A percentile compares a stretch with the other conserved stretches of the same genome.
Conservation (phyloP, 2,329 filamentous ascomycete species). For the Aspergillus candidus region DNA sequence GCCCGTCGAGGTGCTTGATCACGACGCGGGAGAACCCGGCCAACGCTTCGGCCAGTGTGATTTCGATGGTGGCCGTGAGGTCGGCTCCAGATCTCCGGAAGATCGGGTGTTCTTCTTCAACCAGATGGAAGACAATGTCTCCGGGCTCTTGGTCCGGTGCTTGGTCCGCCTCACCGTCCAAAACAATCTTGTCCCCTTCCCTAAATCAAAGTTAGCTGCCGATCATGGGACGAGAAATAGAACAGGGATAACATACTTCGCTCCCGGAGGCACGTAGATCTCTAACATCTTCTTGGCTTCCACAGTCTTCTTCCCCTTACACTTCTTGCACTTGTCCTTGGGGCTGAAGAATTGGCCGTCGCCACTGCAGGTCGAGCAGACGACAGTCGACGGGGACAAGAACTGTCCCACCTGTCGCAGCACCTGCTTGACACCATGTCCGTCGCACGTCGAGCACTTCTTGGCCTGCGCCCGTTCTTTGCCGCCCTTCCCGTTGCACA, state of each 20-base stretch:
- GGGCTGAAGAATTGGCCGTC: slow-evolving; percentile 85
- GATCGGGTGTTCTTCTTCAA: slow-evolving; percentile 71
- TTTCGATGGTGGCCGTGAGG: slow-evolving; percentile 70
- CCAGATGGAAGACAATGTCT: slow-evolving; percentile 84
- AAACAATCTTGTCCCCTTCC: slow-evolving; percentile 78
- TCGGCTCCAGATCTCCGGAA: slow-evolving; percentile 83
- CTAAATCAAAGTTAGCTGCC: slow-evolving; percentile 23
- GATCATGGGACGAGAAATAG: slow-evolving; percentile 3
- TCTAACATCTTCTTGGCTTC: slow-evolving; percentile 92
- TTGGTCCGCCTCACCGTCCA: slow-evolving; percentile 93
- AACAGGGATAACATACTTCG: slow-evolving; percentile 45
- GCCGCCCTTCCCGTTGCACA: slow-evolving; percentile 82
- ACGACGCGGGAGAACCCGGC: slow-evolving; percentile 87
- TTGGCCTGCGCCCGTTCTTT: slow-evolving; percentile 86
- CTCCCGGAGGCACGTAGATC: slow-evolving; percentile 88
- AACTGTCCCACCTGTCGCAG: slow-evolving; percentile 81
- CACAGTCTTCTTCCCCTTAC: slow-evolving; percentile 83
- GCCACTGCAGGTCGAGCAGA: slow-evolving; percentile 78
- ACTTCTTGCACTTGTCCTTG: slow-evolving; percentile 98
- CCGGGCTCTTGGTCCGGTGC: slow-evolving; percentile 81
- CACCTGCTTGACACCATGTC: slow-evolving; percentile 67
- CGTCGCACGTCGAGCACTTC: slow-evolving; percentile 77
- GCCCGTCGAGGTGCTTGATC: slow-evolving; percentile 84
- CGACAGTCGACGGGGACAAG: slow-evolving; percentile 69
- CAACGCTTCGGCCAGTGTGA: slow-evolving; percentile 78